phyloP scores from a whole-genome alignment of 129 eudicot genomes.

The Solidago caesia region DNA sequence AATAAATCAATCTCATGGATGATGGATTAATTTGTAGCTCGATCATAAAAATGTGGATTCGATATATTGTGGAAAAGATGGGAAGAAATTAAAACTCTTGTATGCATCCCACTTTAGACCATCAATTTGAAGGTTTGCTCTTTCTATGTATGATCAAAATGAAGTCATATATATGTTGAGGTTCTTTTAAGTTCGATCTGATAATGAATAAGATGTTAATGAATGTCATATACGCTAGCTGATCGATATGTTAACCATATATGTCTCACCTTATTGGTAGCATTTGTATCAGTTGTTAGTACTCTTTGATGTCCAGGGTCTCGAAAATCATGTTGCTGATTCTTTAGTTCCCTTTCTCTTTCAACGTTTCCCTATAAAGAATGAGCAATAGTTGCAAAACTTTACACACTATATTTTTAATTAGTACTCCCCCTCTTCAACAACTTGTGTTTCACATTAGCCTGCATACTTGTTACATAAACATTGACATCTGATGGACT shows the following conservation, averaged over 20 bases:
- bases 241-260: neutral
- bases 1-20: too few species aligned
- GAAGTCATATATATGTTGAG: too few species aligned
- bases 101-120: too few species aligned
- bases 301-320: neutral
- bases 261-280: constrained; percentile 18
- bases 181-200: too few species aligned
- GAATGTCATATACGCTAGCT: too few species aligned
- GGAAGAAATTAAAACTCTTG: too few species aligned
- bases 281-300: neutral
- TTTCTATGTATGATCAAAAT: too few species aligned
- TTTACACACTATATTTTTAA: neutral
- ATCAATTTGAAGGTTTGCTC: too few species aligned
- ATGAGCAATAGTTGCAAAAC: neutral
- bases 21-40: too few species aligned
- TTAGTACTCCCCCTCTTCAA: neutral
- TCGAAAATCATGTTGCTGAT: constrained; percentile 9
- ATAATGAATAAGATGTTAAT: too few species aligned
- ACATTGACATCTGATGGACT: neutral
- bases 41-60: too few species aligned
- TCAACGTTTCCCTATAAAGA: constrained; percentile 5
- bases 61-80: too few species aligned
- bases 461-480: constrained; percentile 1
- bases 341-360: constrained; percentile 9
- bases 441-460: neutral